phyloP scores from a whole-genome alignment of 208 protist species.

The Crithidia bombi region DNA sequence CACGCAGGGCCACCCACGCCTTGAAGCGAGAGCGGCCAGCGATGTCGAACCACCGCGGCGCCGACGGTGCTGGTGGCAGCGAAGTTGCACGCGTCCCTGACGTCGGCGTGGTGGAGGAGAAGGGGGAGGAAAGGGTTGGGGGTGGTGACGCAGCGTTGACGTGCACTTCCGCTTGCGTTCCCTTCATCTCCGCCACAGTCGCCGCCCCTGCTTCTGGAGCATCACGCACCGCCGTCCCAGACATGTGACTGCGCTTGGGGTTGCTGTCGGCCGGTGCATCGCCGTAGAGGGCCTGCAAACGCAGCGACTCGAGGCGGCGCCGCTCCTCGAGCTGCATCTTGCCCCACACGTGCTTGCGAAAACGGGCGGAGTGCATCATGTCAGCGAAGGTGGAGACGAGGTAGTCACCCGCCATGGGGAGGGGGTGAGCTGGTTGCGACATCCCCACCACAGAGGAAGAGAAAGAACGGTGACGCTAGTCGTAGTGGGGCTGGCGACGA shows the following conservation, averaged over 20 bases:
- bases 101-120: no score
- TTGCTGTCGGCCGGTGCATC: constrained; percentile 47
- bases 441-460: constrained; percentile 5
- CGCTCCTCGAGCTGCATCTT: constrained; percentile 48
- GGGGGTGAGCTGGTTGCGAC: constrained; percentile 7
- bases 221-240: background rate
- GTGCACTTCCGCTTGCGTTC: background rate
- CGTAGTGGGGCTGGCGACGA: background rate
- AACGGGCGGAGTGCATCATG: constrained; percentile 46
- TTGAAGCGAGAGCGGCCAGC: constrained; percentile 48
- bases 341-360: constrained; percentile 39
- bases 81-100: no score
- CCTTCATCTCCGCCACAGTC: background rate
- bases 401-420: constrained; percentile 30
- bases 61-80: constrained; percentile 14
- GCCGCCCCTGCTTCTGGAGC: background rate
- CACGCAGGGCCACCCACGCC: constrained; percentile 59
- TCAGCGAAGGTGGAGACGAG: constrained; percentile 32
- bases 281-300: constrained; percentile 70
- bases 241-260: background rate
- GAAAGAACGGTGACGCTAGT: background rate
- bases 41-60: constrained; percentile 68
- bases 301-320: constrained; percentile 64
- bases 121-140: background rate
- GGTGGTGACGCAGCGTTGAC: background rate